A percentile compares a stretch with the other conserved stretches of the same genome.
phyloP scores from a whole-genome alignment of 805 yeast species.

The Grigorovia humatica region DNA sequence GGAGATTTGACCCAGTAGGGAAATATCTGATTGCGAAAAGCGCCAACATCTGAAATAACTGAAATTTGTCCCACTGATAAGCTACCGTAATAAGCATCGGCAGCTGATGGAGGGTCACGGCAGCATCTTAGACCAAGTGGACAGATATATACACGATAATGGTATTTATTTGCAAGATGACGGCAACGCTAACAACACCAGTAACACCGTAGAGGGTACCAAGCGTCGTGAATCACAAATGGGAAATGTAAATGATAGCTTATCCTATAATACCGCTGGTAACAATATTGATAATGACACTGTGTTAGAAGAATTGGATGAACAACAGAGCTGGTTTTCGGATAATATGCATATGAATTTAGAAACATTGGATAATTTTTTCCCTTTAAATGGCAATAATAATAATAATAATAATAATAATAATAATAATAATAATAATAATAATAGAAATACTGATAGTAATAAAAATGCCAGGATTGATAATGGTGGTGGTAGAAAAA shows the following conservation, averaged over 20 bases:
- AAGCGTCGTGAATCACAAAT: too few relatives aligned
- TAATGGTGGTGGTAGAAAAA: too few relatives aligned
- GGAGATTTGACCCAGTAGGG: too few relatives aligned
- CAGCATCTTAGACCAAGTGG: constrained; percentile 26
- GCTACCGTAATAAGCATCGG: not conserved
- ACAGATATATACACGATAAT: constrained; percentile 12
- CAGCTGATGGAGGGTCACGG: not conserved
- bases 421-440: not conserved
- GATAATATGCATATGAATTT: constrained; percentile 8
- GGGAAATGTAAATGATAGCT: not conserved
- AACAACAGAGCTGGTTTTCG: constrained; percentile 4
- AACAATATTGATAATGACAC: not conserved
- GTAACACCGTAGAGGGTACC: not conserved
- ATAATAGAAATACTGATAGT: not conserved
- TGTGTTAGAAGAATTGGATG: not conserved
- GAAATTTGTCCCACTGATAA: not conserved
- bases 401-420: not conserved
- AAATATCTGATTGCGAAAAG: too few relatives aligned
- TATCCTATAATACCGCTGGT: not conserved
- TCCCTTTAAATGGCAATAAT: not conserved
- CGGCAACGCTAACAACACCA: not conserved
- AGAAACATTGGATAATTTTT: constrained; percentile 5
- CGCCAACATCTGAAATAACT: too few relatives aligned
- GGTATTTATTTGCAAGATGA: not conserved
- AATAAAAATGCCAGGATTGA: not conserved